Conservation (phyloP, 768 basidiomycete genomes). For the Tulasnella sp. region DNA sequence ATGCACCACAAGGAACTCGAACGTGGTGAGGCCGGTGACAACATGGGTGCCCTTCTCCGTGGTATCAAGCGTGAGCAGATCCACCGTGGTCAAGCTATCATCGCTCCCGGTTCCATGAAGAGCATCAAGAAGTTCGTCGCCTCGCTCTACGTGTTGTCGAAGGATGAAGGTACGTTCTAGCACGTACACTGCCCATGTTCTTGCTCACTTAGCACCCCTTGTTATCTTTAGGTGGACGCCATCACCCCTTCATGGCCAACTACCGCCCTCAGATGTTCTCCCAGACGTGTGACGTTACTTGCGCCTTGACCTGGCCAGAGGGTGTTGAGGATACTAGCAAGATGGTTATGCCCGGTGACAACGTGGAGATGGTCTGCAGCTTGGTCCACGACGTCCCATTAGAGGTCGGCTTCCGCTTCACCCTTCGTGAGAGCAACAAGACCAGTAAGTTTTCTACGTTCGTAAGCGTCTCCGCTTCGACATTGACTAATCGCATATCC, state of each 20-base stretch:
- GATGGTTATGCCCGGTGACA: conserved; percentile 99
- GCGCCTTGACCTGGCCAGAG: conserved; percentile 80
- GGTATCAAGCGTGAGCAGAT: conserved; percentile 97
- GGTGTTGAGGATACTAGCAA: conserved; percentile 79
- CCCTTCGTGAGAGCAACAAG: conserved; percentile 91
- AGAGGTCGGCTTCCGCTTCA: conserved; percentile 81
- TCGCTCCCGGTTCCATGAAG: conserved; percentile 87
- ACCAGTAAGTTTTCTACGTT: conserved; percentile 62
- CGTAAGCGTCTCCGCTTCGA: background rate
- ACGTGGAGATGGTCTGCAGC: conserved; percentile 87
- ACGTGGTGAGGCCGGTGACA: conserved; percentile 96
- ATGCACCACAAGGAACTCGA: conserved; percentile 99
- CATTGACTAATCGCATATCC: background rate
- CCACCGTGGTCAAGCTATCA: conserved; percentile 88
- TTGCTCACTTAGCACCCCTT: background rate
- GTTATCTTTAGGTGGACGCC: conserved; percentile 63
- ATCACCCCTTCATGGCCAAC: conserved; percentile 90
- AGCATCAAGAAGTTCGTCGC: conserved; percentile 94
- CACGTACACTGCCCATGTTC: background rate
- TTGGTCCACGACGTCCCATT: conserved; percentile 85
- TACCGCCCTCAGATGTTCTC: conserved; percentile 96
- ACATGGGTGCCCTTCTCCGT: conserved; percentile 97
- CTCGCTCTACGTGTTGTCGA: conserved; percentile 87
- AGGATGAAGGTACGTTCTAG: conserved; percentile 65
- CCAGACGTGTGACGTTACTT: conserved; percentile 93